A percentile compares a stretch with the other conserved stretches of the same genome.
phyloP scores from a whole-genome alignment of 2,329 filamentous ascomycete species.

The Fusarium vanettenii region DNA sequence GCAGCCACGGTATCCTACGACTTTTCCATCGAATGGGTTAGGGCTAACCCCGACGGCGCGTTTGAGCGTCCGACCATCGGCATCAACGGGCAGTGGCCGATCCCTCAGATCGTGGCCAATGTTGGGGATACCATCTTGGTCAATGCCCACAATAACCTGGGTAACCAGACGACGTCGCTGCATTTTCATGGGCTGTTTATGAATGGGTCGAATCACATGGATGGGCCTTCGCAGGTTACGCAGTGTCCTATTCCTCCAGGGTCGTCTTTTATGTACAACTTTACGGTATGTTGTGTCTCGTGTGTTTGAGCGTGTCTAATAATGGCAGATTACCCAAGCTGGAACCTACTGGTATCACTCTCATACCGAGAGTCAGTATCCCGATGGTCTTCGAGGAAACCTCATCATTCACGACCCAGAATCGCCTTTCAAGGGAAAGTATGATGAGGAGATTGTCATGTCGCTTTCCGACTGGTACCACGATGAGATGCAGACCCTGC shows the following conservation, averaged over 20 bases:
- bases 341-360: conserved; percentile 87
- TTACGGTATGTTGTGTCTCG: conserved; percentile 60
- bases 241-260: conserved; percentile 77
- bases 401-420: conserved; percentile 73
- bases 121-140: conserved; percentile 72
- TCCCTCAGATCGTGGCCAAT: conserved; percentile 72
- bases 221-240: conserved; percentile 73
- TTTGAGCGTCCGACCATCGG: conserved; percentile 76
- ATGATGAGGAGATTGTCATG: conserved; percentile 72
- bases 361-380: conserved; percentile 75
- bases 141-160: conserved; percentile 68
- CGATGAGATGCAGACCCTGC: conserved; percentile 61
- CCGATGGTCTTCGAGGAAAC: conserved; percentile 74
- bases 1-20: conserved; percentile 67
- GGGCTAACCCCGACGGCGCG: conserved; percentile 76
- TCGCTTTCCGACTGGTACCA: conserved; percentile 82
- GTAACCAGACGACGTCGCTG: conserved; percentile 71
- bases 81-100: conserved; percentile 82
- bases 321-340: conserved; percentile 66
- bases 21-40: conserved; percentile 79
- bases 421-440: conserved; percentile 65
- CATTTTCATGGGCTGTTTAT: conserved; percentile 80
- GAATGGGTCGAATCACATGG: conserved; percentile 76
- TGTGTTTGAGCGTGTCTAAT: neutral
- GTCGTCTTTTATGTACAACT: conserved; percentile 75